A percentile compares a stretch with the other conserved stretches of the same genome.
These are phyloP conservation scores for Talaromyces proteolyticus DNA, from an alignment of 495 filamentous ascomycete genomes.

Conservation along the genomic window DNA sequence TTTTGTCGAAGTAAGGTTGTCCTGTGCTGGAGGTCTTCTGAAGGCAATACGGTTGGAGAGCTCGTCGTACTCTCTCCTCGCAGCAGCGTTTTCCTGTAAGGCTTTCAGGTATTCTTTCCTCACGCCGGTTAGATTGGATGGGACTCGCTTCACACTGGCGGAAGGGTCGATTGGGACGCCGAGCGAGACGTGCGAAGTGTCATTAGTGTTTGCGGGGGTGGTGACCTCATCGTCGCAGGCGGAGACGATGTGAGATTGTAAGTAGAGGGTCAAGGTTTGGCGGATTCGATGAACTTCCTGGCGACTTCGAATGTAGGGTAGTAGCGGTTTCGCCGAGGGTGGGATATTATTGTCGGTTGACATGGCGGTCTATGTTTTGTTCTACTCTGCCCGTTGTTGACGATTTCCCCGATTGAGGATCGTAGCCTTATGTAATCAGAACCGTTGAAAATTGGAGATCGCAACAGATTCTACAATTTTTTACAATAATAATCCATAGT, in stretches of 20 bases:
- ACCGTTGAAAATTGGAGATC: too few relatives aligned
- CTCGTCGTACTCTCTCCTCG: constrained; percentile 39
- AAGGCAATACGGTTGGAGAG: constrained; percentile 22
- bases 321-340: constrained; percentile 28
- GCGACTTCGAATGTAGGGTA: constrained; percentile 39
- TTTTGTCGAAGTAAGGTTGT: not conserved
- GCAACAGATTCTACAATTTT: too few relatives aligned
- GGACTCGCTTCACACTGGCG: constrained; percentile 29
- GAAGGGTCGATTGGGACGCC: constrained; percentile 29
- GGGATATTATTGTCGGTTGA: constrained; percentile 23
- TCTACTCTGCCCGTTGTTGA: too few relatives aligned
- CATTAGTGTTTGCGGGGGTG: constrained; percentile 13
- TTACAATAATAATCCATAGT: too few relatives aligned
- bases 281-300: constrained; percentile 41
- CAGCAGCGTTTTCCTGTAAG: constrained; percentile 50
- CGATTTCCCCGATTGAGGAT: too few relatives aligned
- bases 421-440: too few relatives aligned
- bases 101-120: constrained; percentile 52
- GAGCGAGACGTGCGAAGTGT: constrained; percentile 29
- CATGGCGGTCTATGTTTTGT: too few relatives aligned
- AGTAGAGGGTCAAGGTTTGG: constrained; percentile 35
- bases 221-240: constrained; percentile 19
- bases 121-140: constrained; percentile 30
- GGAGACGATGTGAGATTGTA: constrained; percentile 34
- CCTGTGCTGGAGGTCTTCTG: not conserved